A percentile compares a stretch with the other conserved stretches of the same genome.
Evolutionary conservation across 257 asterid genomes (phyloP).

Genomic region (Lithospermum erythrorhizon): DNA sequence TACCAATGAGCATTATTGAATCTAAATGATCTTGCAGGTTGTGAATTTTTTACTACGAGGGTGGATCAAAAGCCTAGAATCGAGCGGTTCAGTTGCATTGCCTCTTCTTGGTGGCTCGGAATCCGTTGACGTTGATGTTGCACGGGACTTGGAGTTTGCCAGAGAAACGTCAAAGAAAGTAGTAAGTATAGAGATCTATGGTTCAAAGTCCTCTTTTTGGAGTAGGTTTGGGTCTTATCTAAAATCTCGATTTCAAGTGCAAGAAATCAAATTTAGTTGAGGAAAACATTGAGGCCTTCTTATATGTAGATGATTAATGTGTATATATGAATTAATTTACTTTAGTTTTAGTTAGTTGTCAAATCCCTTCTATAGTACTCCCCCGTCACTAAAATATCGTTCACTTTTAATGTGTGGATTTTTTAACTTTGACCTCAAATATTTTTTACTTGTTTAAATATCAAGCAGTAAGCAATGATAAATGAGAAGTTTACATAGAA

Average conservation of each 20-base stretch:
- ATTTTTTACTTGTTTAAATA: too few species aligned
- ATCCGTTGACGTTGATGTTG: conserved; percentile 19
- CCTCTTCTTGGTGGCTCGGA: conserved; percentile 55
- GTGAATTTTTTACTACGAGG: conserved; percentile 77
- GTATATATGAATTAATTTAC: too few species aligned
- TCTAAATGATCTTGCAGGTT: conserved; percentile 32
- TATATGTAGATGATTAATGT: too few species aligned
- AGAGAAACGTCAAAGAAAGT: conserved; percentile 44
- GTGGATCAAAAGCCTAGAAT: conserved; percentile 73
- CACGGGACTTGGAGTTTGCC: conserved; percentile 42
- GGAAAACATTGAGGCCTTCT: too few species aligned
- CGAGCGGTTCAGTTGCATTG: conserved; percentile 39
- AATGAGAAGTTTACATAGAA: too few species aligned
- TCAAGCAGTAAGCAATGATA: too few species aligned
- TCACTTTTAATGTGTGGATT: too few species aligned
- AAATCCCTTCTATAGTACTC: too few species aligned
- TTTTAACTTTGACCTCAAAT: too few species aligned
- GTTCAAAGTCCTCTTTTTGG: conserved; percentile 53
- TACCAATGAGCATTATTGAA: background rate
- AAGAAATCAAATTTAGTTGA: conserved; percentile 1
- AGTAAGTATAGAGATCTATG: conserved; percentile 52
- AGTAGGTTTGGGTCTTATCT: conserved; percentile 42
- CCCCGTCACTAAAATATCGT: too few species aligned
- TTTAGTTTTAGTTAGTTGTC: too few species aligned
- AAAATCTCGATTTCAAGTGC: conserved; percentile 25